Conservation (phyloP, 2,329 filamentous ascomycete species). For the Talaromyces marneffei region DNA sequence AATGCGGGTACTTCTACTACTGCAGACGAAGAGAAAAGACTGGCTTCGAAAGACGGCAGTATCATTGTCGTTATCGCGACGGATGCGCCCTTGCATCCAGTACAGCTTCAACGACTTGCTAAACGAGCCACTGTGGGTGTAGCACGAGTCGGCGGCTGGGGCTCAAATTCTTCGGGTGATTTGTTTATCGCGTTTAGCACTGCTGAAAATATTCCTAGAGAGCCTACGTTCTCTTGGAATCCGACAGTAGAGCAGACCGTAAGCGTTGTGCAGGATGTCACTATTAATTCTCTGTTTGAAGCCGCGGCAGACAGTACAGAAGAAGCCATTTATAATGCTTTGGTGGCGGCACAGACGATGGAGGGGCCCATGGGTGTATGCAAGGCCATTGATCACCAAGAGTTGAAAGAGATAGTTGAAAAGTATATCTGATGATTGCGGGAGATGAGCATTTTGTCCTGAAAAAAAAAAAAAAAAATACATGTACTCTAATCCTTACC, state of each 20-base stretch:
- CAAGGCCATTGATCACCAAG: conserved; percentile 4
- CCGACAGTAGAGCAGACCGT: conserved; percentile 8
- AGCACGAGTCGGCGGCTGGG: conserved; percentile 10
- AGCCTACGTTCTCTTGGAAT: conserved; percentile 9
- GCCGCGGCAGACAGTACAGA: conserved; percentile 8
- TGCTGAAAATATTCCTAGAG: conserved; percentile 2
- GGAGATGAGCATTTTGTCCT: too few relatives aligned
- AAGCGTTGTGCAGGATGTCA: conserved; percentile 9
- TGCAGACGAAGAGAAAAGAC: conserved; percentile 1
- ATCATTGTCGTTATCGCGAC: conserved; percentile 10
- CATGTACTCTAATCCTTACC: too few relatives aligned
- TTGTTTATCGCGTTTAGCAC: conserved; percentile 13
- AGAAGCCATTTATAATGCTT: conserved; percentile 12
- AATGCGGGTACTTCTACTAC: neutral
- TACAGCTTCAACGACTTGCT: conserved; percentile 11
- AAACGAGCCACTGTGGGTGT: conserved; percentile 10
- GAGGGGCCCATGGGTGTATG: conserved; percentile 7
- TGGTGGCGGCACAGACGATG: conserved; percentile 8
- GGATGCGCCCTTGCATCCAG: conserved; percentile 8
- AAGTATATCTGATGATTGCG: neutral
- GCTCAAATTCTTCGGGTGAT: conserved; percentile 9
- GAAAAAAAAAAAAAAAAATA: too few relatives aligned
- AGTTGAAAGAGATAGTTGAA: conserved; percentile 9
- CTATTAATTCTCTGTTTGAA: conserved; percentile 13
- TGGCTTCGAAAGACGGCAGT: conserved; percentile 11